Base-by-base conservation (phyloP, 192 early-diverging fungal genomes). In the Borealophlyctis nickersoniae region DNA sequence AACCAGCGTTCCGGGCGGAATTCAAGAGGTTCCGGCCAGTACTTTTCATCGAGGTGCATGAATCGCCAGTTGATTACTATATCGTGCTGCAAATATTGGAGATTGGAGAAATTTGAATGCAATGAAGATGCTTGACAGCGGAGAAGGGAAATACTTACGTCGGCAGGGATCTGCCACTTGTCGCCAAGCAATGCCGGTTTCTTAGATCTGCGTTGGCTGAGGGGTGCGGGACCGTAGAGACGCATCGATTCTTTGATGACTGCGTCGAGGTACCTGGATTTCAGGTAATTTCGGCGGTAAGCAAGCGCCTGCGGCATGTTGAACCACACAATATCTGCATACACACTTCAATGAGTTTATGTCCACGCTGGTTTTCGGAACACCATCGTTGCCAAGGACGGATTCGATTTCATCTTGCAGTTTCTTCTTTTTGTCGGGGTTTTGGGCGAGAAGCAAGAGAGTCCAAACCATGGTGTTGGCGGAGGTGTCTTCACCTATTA, bases 1-100 rank as follows among this genome's bases (percentile, higher is more conserved):
- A 56, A 23, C 69, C 68, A 81, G 33, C 79, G 49, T 29, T 77
- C 75, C n/a, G 79, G 79, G 32, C 66, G 49, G 39, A 74, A 81
- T 3, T 27, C 64, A 11, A 60, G 24, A 4, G 79, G 65, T 26
- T 81, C 52, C 2, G 51, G 19, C 63, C 73, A 70, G 54, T 75
- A 73, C 3, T 54, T n/a, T n/a, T n/a, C n/a, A n/a, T n/a, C n/a
- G n/a, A n/a, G n/a, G n/a, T n/a, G n/a, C n/a, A n/a, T n/a, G n/a
- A n/a, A n/a, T n/a, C n/a, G n/a, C n/a, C n/a, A n/a, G n/a, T n/a
- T n/a, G n/a, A n/a, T n/a, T n/a, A n/a, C n/a, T n/a, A n/a, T n/a
- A n/a, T n/a, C n/a, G n/a, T n/a, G n/a, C n/a, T n/a, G n/a, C n/a
- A n/a, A n/a, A n/a, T n/a, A n/a, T n/a, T n/a, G n/a, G n/a, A n/a